These are phyloP conservation scores for Pseudogymnoascus sp. DNA, from an alignment of 2,329 filamentous ascomycete species.

Conservation along the genomic window DNA sequence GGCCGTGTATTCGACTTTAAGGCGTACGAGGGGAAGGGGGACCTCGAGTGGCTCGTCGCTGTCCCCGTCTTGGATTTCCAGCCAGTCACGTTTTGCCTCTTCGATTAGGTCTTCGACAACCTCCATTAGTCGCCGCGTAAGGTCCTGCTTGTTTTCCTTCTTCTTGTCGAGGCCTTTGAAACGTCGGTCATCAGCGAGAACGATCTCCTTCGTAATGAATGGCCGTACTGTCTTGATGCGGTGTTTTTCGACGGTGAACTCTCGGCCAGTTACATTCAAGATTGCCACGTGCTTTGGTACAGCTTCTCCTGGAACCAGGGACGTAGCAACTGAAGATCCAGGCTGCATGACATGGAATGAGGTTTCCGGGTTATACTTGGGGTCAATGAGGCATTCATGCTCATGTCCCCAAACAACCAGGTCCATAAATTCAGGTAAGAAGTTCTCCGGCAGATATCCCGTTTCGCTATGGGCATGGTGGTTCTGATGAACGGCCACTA, in stretches of 20 bases:
- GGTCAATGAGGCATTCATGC: constrained; percentile 90
- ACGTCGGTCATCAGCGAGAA: constrained; percentile 65
- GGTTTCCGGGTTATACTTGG: constrained; percentile 73
- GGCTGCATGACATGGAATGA: constrained; percentile 96
- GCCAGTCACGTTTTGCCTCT: constrained; percentile 76
- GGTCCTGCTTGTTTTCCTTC: constrained; percentile 73
- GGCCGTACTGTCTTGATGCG: constrained; percentile 83
- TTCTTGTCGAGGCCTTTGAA: constrained; percentile 74
- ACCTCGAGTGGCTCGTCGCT: constrained; percentile 50
- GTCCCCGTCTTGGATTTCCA: constrained; percentile 62
- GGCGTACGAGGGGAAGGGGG: constrained; percentile 76
- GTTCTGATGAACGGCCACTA: constrained; percentile 93
- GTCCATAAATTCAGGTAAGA: constrained; percentile 85
- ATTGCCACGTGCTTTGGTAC: constrained; percentile 87
- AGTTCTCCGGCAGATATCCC: constrained; percentile 88
- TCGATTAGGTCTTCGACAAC: constrained; percentile 84
- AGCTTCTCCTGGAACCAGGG: constrained; percentile 80
- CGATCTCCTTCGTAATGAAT: constrained; percentile 79
- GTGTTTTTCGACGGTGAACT: constrained; percentile 74
- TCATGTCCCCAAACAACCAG: constrained; percentile 96
- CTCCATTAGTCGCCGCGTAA: constrained; percentile 68
- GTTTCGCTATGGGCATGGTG: constrained; percentile 88
- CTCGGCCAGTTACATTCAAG: constrained; percentile 71
- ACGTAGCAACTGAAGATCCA: constrained; percentile 92
- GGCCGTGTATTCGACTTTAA: constrained; percentile 85